phyloP scores from a whole-genome alignment of 768 basidiomycete species.

The Amanita phalloides region DNA sequence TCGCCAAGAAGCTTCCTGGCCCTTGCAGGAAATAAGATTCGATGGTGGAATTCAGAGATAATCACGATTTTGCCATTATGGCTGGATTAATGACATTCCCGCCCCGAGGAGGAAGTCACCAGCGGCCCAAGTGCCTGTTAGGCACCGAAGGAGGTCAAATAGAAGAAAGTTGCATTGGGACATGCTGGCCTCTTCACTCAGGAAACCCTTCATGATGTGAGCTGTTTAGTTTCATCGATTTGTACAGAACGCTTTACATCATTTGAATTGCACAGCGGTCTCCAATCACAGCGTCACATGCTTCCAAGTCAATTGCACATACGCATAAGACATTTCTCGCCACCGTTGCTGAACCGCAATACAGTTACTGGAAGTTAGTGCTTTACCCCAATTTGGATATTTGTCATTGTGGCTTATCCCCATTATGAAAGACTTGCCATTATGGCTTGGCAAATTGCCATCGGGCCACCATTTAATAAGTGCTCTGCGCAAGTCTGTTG shows the following conservation, averaged over 20 bases:
- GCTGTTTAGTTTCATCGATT: conserved; percentile 17
- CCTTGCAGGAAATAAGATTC: conserved; percentile 45
- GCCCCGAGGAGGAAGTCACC: conserved; percentile 47
- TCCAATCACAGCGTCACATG: conserved; percentile 31
- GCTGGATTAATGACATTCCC: conserved; percentile 55
- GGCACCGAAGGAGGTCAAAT: conserved; percentile 32
- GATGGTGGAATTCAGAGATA: conserved; percentile 26
- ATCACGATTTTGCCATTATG: conserved; percentile 43
- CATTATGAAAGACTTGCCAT: too few relatives aligned
- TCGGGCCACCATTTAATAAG: too few relatives aligned
- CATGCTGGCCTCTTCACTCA: neutral
- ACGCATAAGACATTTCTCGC: too few relatives aligned
- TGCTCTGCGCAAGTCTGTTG: too few relatives aligned
- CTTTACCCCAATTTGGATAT: too few relatives aligned
- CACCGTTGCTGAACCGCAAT: too few relatives aligned
- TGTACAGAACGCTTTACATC: too few relatives aligned
- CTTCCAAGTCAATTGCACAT: too few relatives aligned
- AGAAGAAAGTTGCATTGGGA: conserved; percentile 17
- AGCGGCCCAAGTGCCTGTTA: conserved; percentile 34
- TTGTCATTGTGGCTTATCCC: too few relatives aligned
- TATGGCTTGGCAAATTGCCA: too few relatives aligned
- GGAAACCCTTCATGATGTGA: neutral
- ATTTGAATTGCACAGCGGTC: too few relatives aligned
- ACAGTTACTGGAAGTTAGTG: too few relatives aligned
- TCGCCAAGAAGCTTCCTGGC: conserved; percentile 62